Evolutionary conservation across 805 yeast genomes (phyloP), one percentile per base, ranked within the genome.

Genomic region (Kuraishia ogatae): DNA sequence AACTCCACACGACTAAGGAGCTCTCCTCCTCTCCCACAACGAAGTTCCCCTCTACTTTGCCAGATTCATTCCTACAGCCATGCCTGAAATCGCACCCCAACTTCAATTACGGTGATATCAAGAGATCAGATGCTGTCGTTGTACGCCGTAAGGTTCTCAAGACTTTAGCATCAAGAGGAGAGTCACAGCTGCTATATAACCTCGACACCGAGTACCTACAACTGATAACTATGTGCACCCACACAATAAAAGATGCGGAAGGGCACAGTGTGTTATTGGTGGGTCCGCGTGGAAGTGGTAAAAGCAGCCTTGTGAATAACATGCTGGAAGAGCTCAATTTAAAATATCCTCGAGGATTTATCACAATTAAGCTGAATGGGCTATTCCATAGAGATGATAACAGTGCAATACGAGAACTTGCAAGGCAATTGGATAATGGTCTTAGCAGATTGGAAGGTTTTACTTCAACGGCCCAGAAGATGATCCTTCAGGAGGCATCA

Each of bases 201-300:
- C 43, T 35, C 15, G 43, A 35, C n/a, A 8, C 43, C 4, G 74
- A 77, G 49, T 73, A 73, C 57, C 58, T 70, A 1, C 87, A 87
- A 58, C 65, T 92, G 1, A 80, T 78, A 58, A 70, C 72, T 13
- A 66, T 89, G 60, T 64, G 92, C 53, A 81, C 81, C 52, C 83
- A 83, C 58, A 84, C 96, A 0, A 76, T 91, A 1, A 71, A 73
- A 23, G 81, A 81, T 57, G 77, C 80, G 28, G 94, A 90, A 58
- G 92, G 96, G 6, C 90, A 89, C 64, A 93, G 97, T 1, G 81
- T 84, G 13, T 71, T 93, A 6, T 57, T 93, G 1, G 76, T 91
- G 50, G 98, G 98, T 0, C 89, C 97, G 0, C 71, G 91, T 49
- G 83, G 86, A 2, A 73, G 83, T 4, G 97, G 96, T 0, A 93